A percentile compares a stretch with the other conserved stretches of the same genome.
These are phyloP conservation scores for Talinum fruticosum DNA, from an alignment of 148 eudicot genomes.

Conservation along the genomic window DNA sequence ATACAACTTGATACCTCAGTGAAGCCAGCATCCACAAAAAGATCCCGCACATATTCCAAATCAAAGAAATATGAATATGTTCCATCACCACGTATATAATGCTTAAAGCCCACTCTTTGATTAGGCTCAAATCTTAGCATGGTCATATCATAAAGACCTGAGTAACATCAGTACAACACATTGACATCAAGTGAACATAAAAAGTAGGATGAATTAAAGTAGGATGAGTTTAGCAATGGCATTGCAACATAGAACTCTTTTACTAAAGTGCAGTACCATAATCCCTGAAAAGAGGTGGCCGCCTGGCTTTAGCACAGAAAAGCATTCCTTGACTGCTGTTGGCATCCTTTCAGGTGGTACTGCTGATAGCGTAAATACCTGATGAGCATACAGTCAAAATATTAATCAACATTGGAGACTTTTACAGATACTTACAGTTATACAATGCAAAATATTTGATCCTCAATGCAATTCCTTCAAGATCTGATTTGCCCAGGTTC, in stretches of 20 bases:
- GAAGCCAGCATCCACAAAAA: slow-evolving; percentile 74
- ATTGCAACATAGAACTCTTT: slow-evolving; percentile 10
- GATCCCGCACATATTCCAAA: slow-evolving; percentile 57
- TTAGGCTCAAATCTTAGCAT: slow-evolving; percentile 91
- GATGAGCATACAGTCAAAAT: slow-evolving; percentile 13
- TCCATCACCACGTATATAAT: slow-evolving; percentile 82
- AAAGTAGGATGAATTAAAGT: neutral
- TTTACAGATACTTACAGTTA: no score
- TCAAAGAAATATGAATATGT: slow-evolving; percentile 92
- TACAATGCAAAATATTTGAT: no score
- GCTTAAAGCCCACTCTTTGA: slow-evolving; percentile 74
- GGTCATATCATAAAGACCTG: slow-evolving; percentile 98
- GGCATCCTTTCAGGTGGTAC: slow-evolving; percentile 76
- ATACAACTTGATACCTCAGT: slow-evolving; percentile 49
- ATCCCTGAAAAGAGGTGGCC: slow-evolving; percentile 87
- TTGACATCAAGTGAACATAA: neutral
- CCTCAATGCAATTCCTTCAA: no score
- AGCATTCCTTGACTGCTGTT: slow-evolving; percentile 65
- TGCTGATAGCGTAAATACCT: slow-evolving; percentile 93
- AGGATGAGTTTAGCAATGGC: neutral
- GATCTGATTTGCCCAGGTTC: no score
- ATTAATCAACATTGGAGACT: no score
- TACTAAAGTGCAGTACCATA: slow-evolving; percentile 56
- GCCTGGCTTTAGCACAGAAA: slow-evolving; percentile 80
- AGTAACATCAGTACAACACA: slow-evolving; percentile 11